Conservation (phyloP, 2,329 filamentous ascomycete genomes). For the Xylariaceae sp. region DNA sequence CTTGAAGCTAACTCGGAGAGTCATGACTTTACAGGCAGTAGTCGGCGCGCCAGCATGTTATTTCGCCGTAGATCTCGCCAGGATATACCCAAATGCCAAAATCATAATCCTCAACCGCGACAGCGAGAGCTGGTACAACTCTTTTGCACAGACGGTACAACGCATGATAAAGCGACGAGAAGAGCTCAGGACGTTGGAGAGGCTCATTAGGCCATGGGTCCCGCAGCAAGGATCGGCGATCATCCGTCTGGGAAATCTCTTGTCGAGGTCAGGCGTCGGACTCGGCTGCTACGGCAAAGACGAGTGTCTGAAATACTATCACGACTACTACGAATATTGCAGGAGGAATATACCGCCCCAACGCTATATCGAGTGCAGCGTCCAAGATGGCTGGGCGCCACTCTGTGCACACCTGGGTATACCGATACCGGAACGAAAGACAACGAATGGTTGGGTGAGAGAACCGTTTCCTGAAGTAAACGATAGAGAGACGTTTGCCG, state of each 20-base stretch:
- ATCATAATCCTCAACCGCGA: neutral
- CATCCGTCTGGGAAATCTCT: slow-evolving; percentile 14
- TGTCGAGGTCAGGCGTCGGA: slow-evolving; percentile 13
- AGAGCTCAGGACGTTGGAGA: slow-evolving; percentile 6
- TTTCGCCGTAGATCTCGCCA: neutral
- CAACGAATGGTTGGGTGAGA: slow-evolving; percentile 7
- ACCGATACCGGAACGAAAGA: slow-evolving; percentile 5
- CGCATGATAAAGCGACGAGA: slow-evolving; percentile 12
- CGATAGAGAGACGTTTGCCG: slow-evolving; percentile 11
- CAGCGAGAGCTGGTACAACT: neutral
- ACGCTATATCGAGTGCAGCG: slow-evolving; percentile 13
- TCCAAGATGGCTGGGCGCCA: slow-evolving; percentile 15
- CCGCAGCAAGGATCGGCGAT: slow-evolving; percentile 11
- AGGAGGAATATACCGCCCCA: slow-evolving; percentile 9
- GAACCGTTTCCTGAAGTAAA: slow-evolving; percentile 14
- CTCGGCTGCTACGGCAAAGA: slow-evolving; percentile 12
- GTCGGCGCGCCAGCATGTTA: neutral
- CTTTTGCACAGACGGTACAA: slow-evolving; percentile 15
- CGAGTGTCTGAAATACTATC: slow-evolving; percentile 13
- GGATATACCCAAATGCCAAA: neutral
- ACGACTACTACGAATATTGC: slow-evolving; percentile 14
- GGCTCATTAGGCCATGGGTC: slow-evolving; percentile 9
- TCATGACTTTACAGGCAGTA: neutral
- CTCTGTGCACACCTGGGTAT: slow-evolving; percentile 12
- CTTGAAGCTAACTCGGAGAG: neutral